Conservation (phyloP, 208 protist species). For the Herpetomonas tarakana region DNA sequence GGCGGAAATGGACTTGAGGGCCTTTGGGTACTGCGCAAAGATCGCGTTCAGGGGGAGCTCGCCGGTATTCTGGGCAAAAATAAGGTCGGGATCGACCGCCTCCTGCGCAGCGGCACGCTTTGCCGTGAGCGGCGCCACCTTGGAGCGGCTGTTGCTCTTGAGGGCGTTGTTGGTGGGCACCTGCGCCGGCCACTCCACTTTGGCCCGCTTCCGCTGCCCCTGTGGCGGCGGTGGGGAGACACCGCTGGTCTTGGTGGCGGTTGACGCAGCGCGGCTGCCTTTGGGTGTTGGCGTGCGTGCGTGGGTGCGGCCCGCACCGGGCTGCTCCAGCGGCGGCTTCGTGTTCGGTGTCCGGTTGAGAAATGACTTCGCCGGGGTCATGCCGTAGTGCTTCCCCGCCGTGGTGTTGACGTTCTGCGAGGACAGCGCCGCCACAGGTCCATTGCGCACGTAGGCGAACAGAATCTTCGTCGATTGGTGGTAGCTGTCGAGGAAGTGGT, state of each 20-base stretch:
- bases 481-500: slow-evolving; percentile 67
- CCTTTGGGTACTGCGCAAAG: slow-evolving; percentile 73
- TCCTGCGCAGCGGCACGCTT: slow-evolving; percentile 74
- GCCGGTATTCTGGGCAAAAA: slow-evolving; percentile 73
- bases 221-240: slow-evolving; percentile 12
- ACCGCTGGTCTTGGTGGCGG: slow-evolving; percentile 6
- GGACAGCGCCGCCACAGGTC: slow-evolving; percentile 63
- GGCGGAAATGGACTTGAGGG: slow-evolving; percentile 54
- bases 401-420: slow-evolving; percentile 77
- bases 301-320: slow-evolving; percentile 18
- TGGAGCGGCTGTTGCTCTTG: slow-evolving; percentile 80
- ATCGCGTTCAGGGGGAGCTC: slow-evolving; percentile 76
- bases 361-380: slow-evolving; percentile 21
- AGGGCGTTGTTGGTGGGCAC: slow-evolving; percentile 75
- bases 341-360: slow-evolving; percentile 18
- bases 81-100: slow-evolving; percentile 76
- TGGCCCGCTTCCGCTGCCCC: slow-evolving; percentile 23
- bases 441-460: slow-evolving; percentile 82
- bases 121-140: slow-evolving; percentile 70
- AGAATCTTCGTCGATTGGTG: slow-evolving; percentile 78
- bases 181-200: slow-evolving; percentile 65
- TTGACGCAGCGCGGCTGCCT: slow-evolving; percentile 18
- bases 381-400: slow-evolving; percentile 28
- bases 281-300: slow-evolving; percentile 32
- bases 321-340: slow-evolving; percentile 18